Base-by-base conservation (phyloP, 1,139 yeast species). In the Candida sanyaensis region DNA sequence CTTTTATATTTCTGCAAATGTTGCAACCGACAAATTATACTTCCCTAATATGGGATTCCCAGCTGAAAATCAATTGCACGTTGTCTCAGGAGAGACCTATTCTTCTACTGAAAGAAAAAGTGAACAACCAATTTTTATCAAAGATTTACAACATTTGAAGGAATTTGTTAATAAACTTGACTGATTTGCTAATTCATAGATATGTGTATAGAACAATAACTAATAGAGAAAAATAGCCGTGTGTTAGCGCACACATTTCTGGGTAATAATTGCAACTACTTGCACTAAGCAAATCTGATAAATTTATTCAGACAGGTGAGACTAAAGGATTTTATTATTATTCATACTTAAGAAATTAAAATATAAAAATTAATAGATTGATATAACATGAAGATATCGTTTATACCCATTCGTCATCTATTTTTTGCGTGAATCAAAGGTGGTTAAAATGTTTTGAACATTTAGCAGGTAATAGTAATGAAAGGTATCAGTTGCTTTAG, bases 61-160 rank as follows among this genome's bases (percentile, higher is more conserved):
- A 9, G n/a, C 13, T 8, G 44, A 37, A 11, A 11, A 39, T 31
- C 37, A 26, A 5, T 27, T 49, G 23, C 33, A 47, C 9, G 24
- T 47, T 4, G 32, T 44, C 9, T 6, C 42, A 6, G 48, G 44
- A 10, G 52, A 49, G 40, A 45, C 37, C 12, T 49, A 45, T 32
- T 30, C 40, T 13, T 26, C 6, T 10, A 21, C 29, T 6, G 31
- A 36, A 12, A 17, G 49, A 30, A 11, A 38, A 11, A 23, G n/a
- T 2, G n/a, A 24, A 11, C 21, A 24, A n/a, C 21, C n/a, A 6
- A 31, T 49, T 24, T 34, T 34, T 10, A 27, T 32, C 26, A 47
- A 42, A 8, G 12, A 27, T 32, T 21, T 29, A 7, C 29, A 36
- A 23, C 12, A 36, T 1, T 23, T 36, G n/a, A 23, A 36, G 28